A percentile compares a stretch with the other conserved stretches of the same genome.
Evolutionary conservation across 2,329 filamentous ascomycete species (phyloP).

Genomic region (Chaetomium globosum): DNA sequence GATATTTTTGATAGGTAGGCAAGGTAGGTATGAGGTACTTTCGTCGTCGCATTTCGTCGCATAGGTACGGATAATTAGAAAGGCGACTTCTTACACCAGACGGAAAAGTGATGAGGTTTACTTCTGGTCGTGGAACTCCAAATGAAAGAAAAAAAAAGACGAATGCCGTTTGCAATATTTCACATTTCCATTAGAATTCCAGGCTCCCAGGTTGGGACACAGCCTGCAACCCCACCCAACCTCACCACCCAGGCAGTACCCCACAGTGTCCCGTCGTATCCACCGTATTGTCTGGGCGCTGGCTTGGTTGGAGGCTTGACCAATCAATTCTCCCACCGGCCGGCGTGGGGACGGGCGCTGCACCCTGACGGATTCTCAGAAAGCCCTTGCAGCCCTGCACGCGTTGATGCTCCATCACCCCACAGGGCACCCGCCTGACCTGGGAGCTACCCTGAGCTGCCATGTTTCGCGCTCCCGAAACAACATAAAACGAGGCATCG

Average conservation of each 20-base stretch:
- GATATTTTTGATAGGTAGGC: neutral
- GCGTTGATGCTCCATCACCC: neutral
- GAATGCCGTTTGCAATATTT: neutral
- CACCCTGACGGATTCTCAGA: neutral
- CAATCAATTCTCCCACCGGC: neutral
- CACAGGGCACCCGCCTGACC: neutral
- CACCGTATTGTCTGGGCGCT: neutral
- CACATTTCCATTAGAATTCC: neutral
- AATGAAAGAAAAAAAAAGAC: neutral
- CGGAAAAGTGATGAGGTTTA: neutral
- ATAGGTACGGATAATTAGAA: neutral
- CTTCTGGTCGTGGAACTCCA: neutral
- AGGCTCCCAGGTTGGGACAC: neutral
- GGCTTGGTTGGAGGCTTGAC: neutral
- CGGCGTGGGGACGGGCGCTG: neutral
- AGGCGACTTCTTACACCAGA: neutral
- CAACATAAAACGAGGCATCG: neutral
- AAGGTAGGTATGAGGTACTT: neutral
- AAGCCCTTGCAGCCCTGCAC: neutral
- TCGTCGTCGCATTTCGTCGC: neutral
- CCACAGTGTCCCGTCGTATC: neutral
- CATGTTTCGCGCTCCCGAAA: conserved; percentile 5
- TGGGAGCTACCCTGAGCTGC: neutral
- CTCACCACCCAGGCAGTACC: neutral
- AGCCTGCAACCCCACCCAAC: neutral